Evolutionary conservation across 345 rosid genomes (phyloP), one percentile per base, ranked within the genome.

Genomic region (Erysimum cheiranthoides): DNA sequence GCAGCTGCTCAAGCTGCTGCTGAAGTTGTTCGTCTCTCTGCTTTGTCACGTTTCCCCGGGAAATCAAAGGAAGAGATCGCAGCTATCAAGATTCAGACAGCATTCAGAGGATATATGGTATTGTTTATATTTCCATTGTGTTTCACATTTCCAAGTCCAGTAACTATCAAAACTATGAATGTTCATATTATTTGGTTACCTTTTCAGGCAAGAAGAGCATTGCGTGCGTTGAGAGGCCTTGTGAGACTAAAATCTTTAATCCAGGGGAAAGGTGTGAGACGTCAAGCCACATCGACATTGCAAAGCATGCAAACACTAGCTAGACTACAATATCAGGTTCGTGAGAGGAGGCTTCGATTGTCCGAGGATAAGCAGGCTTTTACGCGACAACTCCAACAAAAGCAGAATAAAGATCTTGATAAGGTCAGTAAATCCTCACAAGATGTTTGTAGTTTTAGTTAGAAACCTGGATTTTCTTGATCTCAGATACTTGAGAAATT

Each of bases 281-380:
- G 89, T 45, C 99, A 95, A 85, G 91, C 99, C 4, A 75, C 80
- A 21, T 79, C 88, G n/a, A 89, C 97, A 18, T 79, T 95, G 70
- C 85, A 79, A 38, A 89, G 93, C 83, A 95, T 95, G 99, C 97
- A 92, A 81, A 88, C 96, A 62, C 86, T 92, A 30, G 88, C 93
- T 67, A 84, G 86, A 18, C 71, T 95, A 51, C 99, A 95, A 74
- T 81, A 92, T 72, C 96, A 89, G 76, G 79, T 95, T 75, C 85
- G 87, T 18, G 84, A 83, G 7, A 83, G 97, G 83, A 90, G 97
- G 81, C 80, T 82, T 9, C 78, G 96, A 70, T 85, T 90, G 83
- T 83, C 93, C 3, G 91, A 89, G 77, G 96, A 95, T 81, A 95
- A 92, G 81, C 91, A 81, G 59, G 90, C 82, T 83, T 83, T 81